These are phyloP conservation scores for Tolypocladium amazonense DNA, from an alignment of 2,329 filamentous ascomycete species.

Conservation along the genomic window DNA sequence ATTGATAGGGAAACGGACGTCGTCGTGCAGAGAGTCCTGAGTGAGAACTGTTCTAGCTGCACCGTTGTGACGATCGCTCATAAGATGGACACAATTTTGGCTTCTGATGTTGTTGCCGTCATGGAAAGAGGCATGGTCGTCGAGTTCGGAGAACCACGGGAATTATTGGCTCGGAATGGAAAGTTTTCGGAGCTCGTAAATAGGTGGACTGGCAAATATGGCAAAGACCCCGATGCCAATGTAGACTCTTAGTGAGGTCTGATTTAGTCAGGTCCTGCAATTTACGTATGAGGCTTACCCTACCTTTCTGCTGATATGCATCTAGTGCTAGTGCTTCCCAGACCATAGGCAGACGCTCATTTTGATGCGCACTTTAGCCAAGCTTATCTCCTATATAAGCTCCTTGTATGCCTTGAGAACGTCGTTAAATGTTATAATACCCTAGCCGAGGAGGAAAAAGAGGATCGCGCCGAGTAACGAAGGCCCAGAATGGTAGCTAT, in stretches of 20 bases:
- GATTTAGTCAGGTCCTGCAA: background rate
- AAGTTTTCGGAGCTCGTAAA: background rate
- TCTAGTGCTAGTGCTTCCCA: too few relatives aligned
- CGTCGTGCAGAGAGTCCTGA: background rate
- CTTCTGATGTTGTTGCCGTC: background rate
- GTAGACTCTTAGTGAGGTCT: background rate
- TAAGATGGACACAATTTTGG: background rate
- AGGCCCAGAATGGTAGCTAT: too few relatives aligned
- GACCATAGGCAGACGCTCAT: too few relatives aligned
- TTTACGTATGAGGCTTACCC: too few relatives aligned
- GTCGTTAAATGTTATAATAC: too few relatives aligned
- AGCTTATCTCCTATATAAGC: too few relatives aligned
- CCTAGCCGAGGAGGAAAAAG: too few relatives aligned
- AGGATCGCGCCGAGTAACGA: too few relatives aligned
- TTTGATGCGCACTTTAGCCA: too few relatives aligned
- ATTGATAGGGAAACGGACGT: background rate
- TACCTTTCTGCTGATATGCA: too few relatives aligned
- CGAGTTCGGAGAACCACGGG: background rate
- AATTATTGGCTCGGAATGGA: background rate
- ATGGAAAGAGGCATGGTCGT: background rate
- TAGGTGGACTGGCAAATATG: background rate
- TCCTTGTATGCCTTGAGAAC: too few relatives aligned
- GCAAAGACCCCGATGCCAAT: background rate
- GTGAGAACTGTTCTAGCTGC: background rate
- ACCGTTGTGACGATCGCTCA: background rate